These are phyloP conservation scores for Rhamnella rubrinervis DNA, from an alignment of 331 rosid genomes.

Conservation along the genomic window DNA sequence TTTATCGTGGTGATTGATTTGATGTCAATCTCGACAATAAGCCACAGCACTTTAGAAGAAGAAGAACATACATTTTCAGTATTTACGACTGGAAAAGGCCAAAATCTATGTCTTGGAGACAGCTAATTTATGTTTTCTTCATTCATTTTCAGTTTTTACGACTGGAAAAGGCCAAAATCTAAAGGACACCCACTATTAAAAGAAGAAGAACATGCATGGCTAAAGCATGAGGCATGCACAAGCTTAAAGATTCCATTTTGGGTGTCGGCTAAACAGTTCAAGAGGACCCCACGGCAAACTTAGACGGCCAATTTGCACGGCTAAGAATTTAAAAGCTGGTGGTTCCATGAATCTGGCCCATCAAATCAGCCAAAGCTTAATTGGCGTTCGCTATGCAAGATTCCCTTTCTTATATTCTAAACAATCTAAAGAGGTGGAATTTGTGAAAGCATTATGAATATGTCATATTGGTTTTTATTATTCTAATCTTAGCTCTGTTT, in stretches of 20 bases:
- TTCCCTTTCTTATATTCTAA: neutral
- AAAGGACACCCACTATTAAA: neutral
- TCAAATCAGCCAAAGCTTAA: conserved; percentile 1
- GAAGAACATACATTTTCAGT: no score
- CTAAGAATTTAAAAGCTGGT: neutral
- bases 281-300: conserved; percentile 13
- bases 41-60: no score
- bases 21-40: no score
- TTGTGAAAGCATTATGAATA: neutral
- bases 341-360: conserved; percentile 13
- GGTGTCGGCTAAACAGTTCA: conserved; percentile 18
- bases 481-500: neutral
- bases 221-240: conserved; percentile 6
- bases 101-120: neutral
- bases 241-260: neutral
- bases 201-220: conserved; percentile 14
- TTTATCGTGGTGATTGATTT: neutral
- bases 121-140: neutral
- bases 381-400: neutral
- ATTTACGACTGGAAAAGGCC: no score
- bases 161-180: conserved; percentile 1
- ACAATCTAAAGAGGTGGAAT: neutral
- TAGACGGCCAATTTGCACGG: conserved; percentile 26
- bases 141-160: neutral
- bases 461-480: neutral